Percentiles rank a stretch among this genome's conserved stretches.
phyloP scores from a whole-genome alignment of 441 rosid genomes.

The Metrosideros polymorpha region DNA sequence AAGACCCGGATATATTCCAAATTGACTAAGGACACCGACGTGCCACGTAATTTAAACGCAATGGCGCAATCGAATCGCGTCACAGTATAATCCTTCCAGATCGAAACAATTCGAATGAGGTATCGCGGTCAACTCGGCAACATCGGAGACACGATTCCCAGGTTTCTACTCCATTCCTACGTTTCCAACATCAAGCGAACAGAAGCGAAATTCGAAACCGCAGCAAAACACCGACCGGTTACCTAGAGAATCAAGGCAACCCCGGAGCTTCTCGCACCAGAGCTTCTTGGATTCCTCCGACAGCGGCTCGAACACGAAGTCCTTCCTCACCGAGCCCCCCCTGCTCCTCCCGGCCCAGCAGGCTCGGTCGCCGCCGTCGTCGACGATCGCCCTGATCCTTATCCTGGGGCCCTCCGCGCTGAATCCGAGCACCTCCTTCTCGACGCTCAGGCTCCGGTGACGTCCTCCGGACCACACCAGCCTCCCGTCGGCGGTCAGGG shows the following conservation, averaged over 20 bases:
- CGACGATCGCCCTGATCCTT: constrained; percentile 37
- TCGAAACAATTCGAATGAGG: background rate
- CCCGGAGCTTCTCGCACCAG: constrained; percentile 52
- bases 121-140: background rate
- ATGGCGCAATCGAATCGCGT: background rate
- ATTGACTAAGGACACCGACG: background rate
- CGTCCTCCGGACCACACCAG: constrained; percentile 41
- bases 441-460: constrained; percentile 30
- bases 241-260: constrained; percentile 59
- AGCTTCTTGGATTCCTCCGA: constrained; percentile 37
- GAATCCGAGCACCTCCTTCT: constrained; percentile 57
- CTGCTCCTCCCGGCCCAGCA: constrained; percentile 34
- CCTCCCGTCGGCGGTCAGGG: constrained; percentile 44
- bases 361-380: constrained; percentile 23
- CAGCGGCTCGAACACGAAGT: constrained; percentile 58
- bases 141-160: background rate
- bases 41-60: background rate
- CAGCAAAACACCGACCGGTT: background rate
- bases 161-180: background rate
- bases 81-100: background rate
- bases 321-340: constrained; percentile 35
- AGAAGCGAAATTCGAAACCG: background rate
- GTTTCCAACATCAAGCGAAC: background rate
- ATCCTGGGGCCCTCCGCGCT: constrained; percentile 35
- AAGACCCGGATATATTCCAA: background rate